Evolutionary conservation across 2,329 filamentous ascomycete genomes (phyloP).

Genomic region (Diaporthe longicolla): DNA sequence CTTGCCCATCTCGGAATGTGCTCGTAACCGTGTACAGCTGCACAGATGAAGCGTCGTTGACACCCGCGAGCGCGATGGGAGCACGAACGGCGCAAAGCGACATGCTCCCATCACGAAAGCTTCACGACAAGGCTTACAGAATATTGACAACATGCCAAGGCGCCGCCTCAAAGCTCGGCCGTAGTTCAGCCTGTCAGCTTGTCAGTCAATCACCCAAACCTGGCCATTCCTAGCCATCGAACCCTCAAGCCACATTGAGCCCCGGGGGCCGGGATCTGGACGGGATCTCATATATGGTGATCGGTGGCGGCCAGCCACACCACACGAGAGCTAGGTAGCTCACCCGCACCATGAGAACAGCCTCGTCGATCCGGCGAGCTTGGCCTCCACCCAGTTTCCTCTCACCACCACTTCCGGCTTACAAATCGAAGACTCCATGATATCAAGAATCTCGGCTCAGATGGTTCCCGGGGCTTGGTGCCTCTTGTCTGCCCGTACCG

Average conservation of each 20-base stretch:
- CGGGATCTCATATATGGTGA: background rate
- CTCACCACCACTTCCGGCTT: background rate
- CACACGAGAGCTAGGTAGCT: background rate
- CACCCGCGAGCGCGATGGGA: background rate
- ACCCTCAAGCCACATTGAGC: constrained; percentile 17
- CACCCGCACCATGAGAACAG: background rate
- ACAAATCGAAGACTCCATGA: constrained; percentile 7
- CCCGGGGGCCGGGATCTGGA: background rate
- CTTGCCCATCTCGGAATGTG: background rate
- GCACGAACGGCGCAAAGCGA: background rate
- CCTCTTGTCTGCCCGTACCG: background rate
- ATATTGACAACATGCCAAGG: background rate
- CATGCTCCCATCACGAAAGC: background rate
- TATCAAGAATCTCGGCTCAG: constrained; percentile 6
- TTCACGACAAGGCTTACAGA: background rate
- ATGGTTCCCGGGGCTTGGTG: background rate
- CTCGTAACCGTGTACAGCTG: background rate
- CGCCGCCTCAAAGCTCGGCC: constrained; percentile 2
- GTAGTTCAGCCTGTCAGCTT: background rate
- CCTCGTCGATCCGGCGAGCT: background rate
- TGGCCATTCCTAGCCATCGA: background rate
- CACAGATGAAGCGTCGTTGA: background rate
- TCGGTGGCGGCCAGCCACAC: background rate
- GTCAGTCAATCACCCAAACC: background rate
- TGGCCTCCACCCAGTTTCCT: background rate